A percentile compares a stretch with the other conserved stretches of the same genome.
phyloP scores from a whole-genome alignment of 495 filamentous ascomycete genomes.

The Penicillium antarcticum region DNA sequence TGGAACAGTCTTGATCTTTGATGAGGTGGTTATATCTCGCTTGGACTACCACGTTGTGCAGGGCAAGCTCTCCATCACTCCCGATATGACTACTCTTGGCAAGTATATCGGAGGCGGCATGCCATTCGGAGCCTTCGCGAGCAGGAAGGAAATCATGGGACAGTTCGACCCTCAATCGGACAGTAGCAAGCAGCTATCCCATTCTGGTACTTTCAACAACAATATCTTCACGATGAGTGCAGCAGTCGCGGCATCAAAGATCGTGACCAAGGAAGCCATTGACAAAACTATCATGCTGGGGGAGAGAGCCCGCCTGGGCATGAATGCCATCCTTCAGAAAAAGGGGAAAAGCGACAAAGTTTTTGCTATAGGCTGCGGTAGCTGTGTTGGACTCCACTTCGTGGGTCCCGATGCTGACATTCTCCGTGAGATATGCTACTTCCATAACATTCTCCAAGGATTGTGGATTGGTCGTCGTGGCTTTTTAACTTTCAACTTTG shows the following conservation, averaged over 20 bases:
- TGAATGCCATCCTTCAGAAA: conserved; percentile 14
- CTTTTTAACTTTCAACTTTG: conserved; percentile 10
- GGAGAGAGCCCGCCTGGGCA: neutral
- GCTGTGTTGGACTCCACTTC: conserved; percentile 8
- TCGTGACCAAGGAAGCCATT: conserved; percentile 7
- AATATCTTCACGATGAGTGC: conserved; percentile 59
- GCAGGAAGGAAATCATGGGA: conserved; percentile 48
- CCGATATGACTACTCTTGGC: conserved; percentile 53
- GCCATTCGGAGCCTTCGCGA: conserved; percentile 57
- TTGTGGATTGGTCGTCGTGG: conserved; percentile 10
- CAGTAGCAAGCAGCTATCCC: conserved; percentile 19
- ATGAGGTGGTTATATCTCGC: conserved; percentile 9
- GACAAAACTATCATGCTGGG: conserved; percentile 11
- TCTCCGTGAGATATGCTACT: conserved; percentile 7
- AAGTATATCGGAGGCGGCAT: conserved; percentile 60
- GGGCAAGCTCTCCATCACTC: conserved; percentile 30
- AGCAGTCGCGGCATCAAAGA: conserved; percentile 39
- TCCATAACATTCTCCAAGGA: neutral
- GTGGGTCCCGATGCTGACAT: neutral
- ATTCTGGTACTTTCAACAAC: conserved; percentile 69
- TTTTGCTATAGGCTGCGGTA: neutral
- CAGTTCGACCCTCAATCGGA: conserved; percentile 42
- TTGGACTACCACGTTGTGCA: conserved; percentile 1
- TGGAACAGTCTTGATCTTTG: conserved; percentile 3
- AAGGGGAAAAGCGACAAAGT: conserved; percentile 3